phyloP scores from a whole-genome alignment of 164 flowering plant genomes.

The grape (Vitis vinifera) region DNA sequence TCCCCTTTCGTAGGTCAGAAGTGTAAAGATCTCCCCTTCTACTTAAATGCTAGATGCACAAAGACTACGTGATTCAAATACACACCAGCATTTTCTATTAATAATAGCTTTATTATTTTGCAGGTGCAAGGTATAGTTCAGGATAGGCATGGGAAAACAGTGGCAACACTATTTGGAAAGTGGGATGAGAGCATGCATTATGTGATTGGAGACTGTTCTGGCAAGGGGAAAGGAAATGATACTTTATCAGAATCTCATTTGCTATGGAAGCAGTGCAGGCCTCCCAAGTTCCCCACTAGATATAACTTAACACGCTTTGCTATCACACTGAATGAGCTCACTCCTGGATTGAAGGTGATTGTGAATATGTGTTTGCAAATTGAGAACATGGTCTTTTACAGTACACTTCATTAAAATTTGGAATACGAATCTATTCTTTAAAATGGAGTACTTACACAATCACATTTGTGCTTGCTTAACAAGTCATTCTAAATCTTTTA shows the following conservation, averaged over 20 bases:
- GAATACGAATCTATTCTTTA: no score
- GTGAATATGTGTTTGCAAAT: not conserved
- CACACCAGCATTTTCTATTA: not conserved
- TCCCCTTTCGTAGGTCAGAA: no score
- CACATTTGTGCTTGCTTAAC: no score
- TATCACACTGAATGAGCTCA: constrained; percentile 69
- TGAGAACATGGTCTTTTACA: no score
- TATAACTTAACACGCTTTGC: constrained; percentile 78
- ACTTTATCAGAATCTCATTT: constrained; percentile 44
- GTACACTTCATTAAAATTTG: no score
- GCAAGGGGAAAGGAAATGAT: constrained; percentile 58
- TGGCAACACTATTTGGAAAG: constrained; percentile 90
- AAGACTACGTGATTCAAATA: no score
- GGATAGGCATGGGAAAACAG: constrained; percentile 77
- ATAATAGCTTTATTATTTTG: not conserved
- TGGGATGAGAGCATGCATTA: constrained; percentile 98
- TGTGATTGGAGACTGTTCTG: constrained; percentile 68
- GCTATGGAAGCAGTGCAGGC: constrained; percentile 72
- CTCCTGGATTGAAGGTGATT: constrained; percentile 67
- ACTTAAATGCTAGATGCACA: no score
- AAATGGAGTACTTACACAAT: no score
- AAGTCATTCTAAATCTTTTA: no score
- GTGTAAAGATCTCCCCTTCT: no score
- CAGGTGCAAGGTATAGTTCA: constrained; percentile 96
- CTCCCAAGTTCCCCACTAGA: constrained; percentile 55